Conservation (phyloP, 371 early-diverging fungal genomes). For the Mucor lusitanicus region DNA sequence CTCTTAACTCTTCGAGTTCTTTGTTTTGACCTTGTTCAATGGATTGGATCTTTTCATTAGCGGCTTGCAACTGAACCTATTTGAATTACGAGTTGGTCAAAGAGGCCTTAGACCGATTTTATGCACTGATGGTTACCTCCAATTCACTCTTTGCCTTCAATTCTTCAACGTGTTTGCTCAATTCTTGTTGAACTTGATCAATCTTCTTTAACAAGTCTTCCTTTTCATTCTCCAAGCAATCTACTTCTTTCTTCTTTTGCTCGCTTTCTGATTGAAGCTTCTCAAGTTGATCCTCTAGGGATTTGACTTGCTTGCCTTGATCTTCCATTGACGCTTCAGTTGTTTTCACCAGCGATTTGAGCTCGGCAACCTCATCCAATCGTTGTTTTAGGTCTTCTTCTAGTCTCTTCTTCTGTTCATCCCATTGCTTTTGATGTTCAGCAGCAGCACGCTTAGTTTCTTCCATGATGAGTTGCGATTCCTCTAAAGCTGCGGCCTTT, state of each 20-base stretch:
- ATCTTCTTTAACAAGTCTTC: conserved; percentile 30
- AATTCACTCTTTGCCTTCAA: conserved; percentile 11
- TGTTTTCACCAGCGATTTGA: neutral
- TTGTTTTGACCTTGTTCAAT: conserved; percentile 32
- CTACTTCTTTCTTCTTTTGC: conserved; percentile 25
- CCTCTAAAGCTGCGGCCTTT: conserved; percentile 53
- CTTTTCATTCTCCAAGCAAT: conserved; percentile 36
- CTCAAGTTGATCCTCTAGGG: conserved; percentile 26
- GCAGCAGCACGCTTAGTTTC: conserved; percentile 29
- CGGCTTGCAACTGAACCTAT: conserved; percentile 17
- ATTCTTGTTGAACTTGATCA: conserved; percentile 20
- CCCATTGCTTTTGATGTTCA: conserved; percentile 34
- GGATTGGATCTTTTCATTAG: conserved; percentile 12
- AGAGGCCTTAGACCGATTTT: too few relatives aligned
- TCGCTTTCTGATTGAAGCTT: conserved; percentile 32
- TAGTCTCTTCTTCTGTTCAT: conserved; percentile 27
- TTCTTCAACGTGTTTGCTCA: conserved; percentile 22
- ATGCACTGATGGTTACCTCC: neutral
- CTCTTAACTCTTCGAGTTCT: conserved; percentile 56
- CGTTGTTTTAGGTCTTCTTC: conserved; percentile 22
- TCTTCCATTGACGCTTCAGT: neutral
- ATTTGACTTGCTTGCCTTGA: conserved; percentile 28
- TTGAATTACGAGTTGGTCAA: neutral
- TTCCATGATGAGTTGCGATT: conserved; percentile 31
- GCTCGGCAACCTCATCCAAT: neutral